Evolutionary conservation across 345 rosid genomes (phyloP).

Genomic region (Corchorus capsularis): DNA sequence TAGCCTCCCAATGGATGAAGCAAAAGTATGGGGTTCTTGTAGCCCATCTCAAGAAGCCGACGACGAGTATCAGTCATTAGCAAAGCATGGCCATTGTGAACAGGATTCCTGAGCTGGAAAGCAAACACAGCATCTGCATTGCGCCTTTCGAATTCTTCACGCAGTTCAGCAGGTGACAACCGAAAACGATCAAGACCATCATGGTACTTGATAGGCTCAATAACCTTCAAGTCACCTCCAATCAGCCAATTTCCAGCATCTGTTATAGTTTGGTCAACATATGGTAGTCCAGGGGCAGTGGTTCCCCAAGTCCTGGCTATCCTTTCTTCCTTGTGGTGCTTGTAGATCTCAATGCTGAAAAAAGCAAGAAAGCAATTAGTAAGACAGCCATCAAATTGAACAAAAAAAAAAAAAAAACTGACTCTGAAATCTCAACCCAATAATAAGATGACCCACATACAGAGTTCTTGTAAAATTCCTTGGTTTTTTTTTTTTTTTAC

Average conservation of each 20-base stretch:
- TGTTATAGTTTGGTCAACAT: slow-evolving; percentile 72
- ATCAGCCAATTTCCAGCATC: slow-evolving; percentile 88
- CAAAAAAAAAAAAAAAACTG: background rate
- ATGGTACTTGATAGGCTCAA: slow-evolving; percentile 80
- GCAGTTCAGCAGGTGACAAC: slow-evolving; percentile 82
- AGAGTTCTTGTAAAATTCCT: background rate
- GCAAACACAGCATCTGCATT: slow-evolving; percentile 98
- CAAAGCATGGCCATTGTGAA: slow-evolving; percentile 96
- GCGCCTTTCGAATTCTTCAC: slow-evolving; percentile 75
- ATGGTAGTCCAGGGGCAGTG: slow-evolving; percentile 89
- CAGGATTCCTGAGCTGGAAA: slow-evolving; percentile 98
- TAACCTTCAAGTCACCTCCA: slow-evolving; percentile 93
- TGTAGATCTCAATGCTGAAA: slow-evolving; percentile 89
- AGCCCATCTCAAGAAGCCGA: slow-evolving; percentile 95
- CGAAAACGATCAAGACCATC: slow-evolving; percentile 93
- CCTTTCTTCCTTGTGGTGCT: slow-evolving; percentile 96
- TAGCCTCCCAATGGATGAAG: slow-evolving; percentile 97
- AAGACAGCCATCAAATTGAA: background rate
- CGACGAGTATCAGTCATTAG: slow-evolving; percentile 94
- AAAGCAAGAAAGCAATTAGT: slow-evolving; percentile 17
- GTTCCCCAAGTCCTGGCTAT: slow-evolving; percentile 99
- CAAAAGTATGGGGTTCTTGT: slow-evolving; percentile 86
- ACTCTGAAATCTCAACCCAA: no score
- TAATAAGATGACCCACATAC: background rate
- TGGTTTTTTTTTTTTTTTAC: no score